Conservation (phyloP, 352 stramenopile genomes). For the Pythium periplocum region DNA sequence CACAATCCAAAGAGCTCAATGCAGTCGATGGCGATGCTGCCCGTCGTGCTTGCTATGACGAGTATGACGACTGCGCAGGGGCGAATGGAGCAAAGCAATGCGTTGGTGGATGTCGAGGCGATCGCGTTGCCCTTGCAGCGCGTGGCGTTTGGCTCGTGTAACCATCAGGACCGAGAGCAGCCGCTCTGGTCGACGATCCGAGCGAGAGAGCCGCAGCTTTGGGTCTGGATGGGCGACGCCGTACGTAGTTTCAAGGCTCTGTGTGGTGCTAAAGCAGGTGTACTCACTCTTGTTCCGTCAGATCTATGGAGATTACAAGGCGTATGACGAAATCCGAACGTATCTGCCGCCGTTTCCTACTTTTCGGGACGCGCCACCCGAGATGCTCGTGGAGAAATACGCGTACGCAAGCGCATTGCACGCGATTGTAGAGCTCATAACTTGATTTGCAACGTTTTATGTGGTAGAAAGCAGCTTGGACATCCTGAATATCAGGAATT, state of each 20-base stretch:
- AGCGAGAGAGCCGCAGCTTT: slow-evolving; percentile 21
- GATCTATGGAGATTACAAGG: slow-evolving; percentile 39
- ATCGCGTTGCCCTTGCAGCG: slow-evolving; percentile 12
- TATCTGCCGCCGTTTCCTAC: slow-evolving; percentile 17
- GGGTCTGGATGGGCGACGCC: slow-evolving; percentile 32
- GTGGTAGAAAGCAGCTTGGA: slow-evolving; percentile 15
- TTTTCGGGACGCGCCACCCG: slow-evolving; percentile 22
- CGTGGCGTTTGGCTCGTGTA: slow-evolving; percentile 31
- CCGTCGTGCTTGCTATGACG: too few relatives aligned
- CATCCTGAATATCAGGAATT: slow-evolving; percentile 17
- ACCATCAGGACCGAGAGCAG: slow-evolving; percentile 23
- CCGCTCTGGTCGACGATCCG: slow-evolving; percentile 23
- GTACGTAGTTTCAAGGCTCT: slow-evolving; percentile 4
- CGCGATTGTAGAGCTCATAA: too few relatives aligned
- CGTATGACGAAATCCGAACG: slow-evolving; percentile 13
- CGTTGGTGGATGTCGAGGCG: neutral
- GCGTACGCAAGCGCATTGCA: slow-evolving; percentile 8
- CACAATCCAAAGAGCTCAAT: too few relatives aligned
- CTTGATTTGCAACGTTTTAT: neutral
- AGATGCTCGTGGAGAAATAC: slow-evolving; percentile 29
- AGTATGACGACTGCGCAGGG: too few relatives aligned
- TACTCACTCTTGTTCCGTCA: slow-evolving; percentile 1
- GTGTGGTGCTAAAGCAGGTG: neutral
- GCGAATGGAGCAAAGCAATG: neutral
- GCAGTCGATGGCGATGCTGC: too few relatives aligned